Percentiles rank a stretch among this genome's conserved stretches.
Conservation (phyloP, 2,329 filamentous ascomycete species). For the Dothiorella sarmentorum region DNA sequence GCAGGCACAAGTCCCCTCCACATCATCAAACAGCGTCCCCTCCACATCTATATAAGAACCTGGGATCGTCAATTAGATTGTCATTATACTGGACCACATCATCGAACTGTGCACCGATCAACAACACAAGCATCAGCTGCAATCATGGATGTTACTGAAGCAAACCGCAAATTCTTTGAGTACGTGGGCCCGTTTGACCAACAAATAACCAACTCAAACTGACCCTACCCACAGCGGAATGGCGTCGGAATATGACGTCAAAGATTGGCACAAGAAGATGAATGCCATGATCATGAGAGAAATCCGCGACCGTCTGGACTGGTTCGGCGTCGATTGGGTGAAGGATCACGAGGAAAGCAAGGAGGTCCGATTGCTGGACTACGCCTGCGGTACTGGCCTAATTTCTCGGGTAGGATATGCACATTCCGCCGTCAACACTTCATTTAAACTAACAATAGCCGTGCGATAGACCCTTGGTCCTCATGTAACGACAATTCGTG, state of each 20-base stretch:
- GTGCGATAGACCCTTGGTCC: slow-evolving; percentile 55
- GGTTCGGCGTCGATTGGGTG: slow-evolving; percentile 60
- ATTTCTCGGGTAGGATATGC: slow-evolving; percentile 56
- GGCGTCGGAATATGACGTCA: slow-evolving; percentile 55
- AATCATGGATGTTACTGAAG: slow-evolving; percentile 26
- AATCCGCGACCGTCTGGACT: slow-evolving; percentile 53
- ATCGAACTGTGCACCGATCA: not conserved
- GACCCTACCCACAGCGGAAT: slow-evolving; percentile 43
- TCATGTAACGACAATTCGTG: slow-evolving; percentile 60
- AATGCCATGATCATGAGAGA: slow-evolving; percentile 54
- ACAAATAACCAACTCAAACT: not conserved
- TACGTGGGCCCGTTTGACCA: slow-evolving; percentile 18
- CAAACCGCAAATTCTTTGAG: slow-evolving; percentile 38
- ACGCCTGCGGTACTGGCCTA: slow-evolving; percentile 70
- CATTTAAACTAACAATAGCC: not conserved
- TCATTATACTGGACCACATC: not conserved
- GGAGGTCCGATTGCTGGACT: slow-evolving; percentile 61
- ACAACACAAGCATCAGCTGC: not conserved
- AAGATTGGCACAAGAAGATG: slow-evolving; percentile 51
- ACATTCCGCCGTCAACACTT: not conserved
- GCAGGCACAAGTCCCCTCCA: not conserved
- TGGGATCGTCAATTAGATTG: not conserved
- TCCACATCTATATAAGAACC: not conserved
- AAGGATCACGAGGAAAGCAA: slow-evolving; percentile 21
- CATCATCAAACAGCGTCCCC: not conserved